Evolutionary conservation across 805 yeast genomes (phyloP), one percentile per base, ranked within the genome.

Genomic region (Barnettozyma populi): DNA sequence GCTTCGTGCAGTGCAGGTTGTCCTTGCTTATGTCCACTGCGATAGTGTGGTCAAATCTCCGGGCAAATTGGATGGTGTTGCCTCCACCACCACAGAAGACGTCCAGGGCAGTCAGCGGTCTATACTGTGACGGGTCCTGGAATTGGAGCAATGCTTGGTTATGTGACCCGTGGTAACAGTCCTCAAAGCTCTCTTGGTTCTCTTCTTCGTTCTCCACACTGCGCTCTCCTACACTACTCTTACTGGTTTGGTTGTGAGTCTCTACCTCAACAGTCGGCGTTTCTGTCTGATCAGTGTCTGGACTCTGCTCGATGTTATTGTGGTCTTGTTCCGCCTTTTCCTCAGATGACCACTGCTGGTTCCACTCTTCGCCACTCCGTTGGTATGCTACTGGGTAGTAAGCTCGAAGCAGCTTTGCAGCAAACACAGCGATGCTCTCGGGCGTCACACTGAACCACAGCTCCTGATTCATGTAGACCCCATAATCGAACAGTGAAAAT

Each of bases 371-470:
- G 2, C 14, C 37, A 19, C 8, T 35, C 19, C 37, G 18, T 35
- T 18, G 13, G 18, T 35, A 16, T 16, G 7, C 13, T 11, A 18
- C 37, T 0, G 82, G 87, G 20, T 78, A 61, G 48, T 82, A 72
- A 14, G 75, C 72, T 44, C 68, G 63, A 16, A 82, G 64, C 48
- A 79, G 73, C 46, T 74, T 71, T 0, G 90, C 84, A 0, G 75
- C 64, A 55, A 79, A 80, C 6, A 68, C 65, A 1, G 96, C 94
- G 1, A 86, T 68, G 2, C 63, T 57, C 58, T 90, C 97, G 0
- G 96, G 90, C 0, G 98, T 90, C 5, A 89, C 96, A 47, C 92
- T 83, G 63, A 73, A 90, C 94, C 96, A 86, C 44, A 89, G 71
- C 59, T 84, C 94, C 14, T 76, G 69, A 1, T 85, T 84, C 69